Percentiles rank a stretch among this genome's conserved stretches.
Conservation (phyloP, 257 asterid genomes). For the Przewalskia tangutica region DNA sequence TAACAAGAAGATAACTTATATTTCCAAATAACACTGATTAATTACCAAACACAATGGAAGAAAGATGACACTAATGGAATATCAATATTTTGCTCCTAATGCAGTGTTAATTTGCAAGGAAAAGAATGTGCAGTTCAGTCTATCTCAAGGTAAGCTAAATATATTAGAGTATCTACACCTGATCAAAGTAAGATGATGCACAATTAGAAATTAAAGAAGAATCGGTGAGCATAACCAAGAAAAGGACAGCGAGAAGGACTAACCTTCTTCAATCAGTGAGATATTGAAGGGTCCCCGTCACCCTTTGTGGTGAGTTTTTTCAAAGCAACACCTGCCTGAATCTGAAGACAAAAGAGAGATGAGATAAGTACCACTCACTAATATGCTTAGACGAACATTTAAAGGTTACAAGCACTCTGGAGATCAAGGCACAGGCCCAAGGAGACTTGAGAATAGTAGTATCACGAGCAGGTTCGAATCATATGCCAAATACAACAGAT, state of each 20-base stretch:
- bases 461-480: neutral
- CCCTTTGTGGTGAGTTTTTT: constrained; percentile 34
- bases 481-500: neutral
- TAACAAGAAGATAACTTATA: neutral
- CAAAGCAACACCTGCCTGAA: constrained; percentile 32
- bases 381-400: constrained; percentile 1
- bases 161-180: constrained; percentile 40
- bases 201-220: constrained; percentile 16
- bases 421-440: neutral
- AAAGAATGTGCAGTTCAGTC: constrained; percentile 10
- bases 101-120: constrained; percentile 16
- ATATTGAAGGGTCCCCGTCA: constrained; percentile 40
- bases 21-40: neutral
- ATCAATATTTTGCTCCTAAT: constrained; percentile 17
- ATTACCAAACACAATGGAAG: constrained; percentile 14
- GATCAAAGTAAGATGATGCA: constrained; percentile 20
- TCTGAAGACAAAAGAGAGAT: constrained; percentile 15
- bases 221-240: constrained; percentile 28
- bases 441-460: neutral
- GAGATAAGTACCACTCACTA: neutral
- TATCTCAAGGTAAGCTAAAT: constrained; percentile 24
- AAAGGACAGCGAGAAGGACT: constrained; percentile 22
- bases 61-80: constrained; percentile 4
- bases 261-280: constrained; percentile 51
- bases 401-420: constrained; percentile 6